Evolutionary conservation across 331 rosid species (phyloP).

Genomic region (Quercus phellos): DNA sequence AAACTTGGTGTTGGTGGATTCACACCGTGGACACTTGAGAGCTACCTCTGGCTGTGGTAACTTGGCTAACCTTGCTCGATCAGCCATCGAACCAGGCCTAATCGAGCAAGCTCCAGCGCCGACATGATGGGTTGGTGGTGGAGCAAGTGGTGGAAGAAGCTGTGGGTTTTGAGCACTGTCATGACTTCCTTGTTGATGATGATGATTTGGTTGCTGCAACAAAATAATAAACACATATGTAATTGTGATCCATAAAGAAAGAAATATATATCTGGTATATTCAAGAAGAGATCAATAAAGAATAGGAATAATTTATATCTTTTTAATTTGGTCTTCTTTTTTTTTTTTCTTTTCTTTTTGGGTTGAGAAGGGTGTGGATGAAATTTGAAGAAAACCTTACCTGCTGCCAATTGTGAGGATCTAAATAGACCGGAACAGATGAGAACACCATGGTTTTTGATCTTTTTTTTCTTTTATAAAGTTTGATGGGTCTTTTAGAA

Average conservation of each 20-base stretch:
- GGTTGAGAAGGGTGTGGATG: conserved; percentile 40
- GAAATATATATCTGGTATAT: conserved; percentile 54
- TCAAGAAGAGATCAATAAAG: conserved; percentile 59
- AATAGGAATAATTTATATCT: conserved; percentile 73
- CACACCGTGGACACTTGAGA: conserved; percentile 90
- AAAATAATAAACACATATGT: conserved; percentile 7
- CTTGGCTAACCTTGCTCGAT: conserved; percentile 73
- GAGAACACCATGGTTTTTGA: conserved; percentile 87
- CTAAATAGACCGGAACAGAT: conserved; percentile 93
- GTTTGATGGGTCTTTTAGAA: conserved; percentile 82
- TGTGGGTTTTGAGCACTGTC: conserved; percentile 33
- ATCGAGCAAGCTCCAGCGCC: conserved; percentile 37
- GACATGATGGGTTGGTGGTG: conserved; percentile 22
- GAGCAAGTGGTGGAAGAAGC: conserved; percentile 49
- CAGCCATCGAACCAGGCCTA: conserved; percentile 79
- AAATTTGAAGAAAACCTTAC: conserved; percentile 58
- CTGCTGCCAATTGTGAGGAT: conserved; percentile 97
- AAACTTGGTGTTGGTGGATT: conserved; percentile 79
- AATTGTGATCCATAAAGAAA: conserved; percentile 8
- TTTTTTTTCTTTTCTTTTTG: conserved; percentile 25
- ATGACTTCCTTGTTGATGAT: conserved; percentile 29
- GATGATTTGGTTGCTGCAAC: conserved; percentile 56
- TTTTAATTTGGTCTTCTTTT: conserved; percentile 18
- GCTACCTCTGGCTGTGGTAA: conserved; percentile 69
- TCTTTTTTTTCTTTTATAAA: conserved; percentile 69